phyloP scores from a whole-genome alignment of 108 stramenopile species.

The Craspedostauros australis region DNA sequence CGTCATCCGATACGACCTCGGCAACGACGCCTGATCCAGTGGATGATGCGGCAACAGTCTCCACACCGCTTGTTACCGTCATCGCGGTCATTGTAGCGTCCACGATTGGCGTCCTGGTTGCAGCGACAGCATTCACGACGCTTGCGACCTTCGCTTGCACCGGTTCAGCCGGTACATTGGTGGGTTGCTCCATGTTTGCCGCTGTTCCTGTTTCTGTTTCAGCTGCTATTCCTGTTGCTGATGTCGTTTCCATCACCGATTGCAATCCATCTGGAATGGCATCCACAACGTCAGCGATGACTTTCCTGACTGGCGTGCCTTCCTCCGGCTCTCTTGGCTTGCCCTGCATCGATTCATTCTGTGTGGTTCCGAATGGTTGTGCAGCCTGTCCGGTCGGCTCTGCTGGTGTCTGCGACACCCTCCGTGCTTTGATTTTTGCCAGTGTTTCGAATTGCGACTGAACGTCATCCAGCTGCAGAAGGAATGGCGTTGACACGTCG shows the following conservation, averaged over 20 bases:
- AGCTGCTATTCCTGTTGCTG: background rate
- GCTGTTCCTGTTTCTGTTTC: background rate
- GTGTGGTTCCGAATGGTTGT: no score
- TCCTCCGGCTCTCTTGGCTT: no score
- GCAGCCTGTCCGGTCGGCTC: no score
- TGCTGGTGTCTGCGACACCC: no score
- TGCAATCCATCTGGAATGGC: no score
- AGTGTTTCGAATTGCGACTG: no score
- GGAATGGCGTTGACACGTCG: no score
- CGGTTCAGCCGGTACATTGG: conserved; percentile 2
- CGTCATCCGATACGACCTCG: conserved; percentile 62
- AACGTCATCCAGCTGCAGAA: no score
- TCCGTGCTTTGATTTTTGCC: no score
- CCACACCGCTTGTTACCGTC: conserved; percentile 13
- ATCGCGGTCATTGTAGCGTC: background rate
- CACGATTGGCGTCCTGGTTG: background rate
- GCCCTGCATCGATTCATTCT: no score
- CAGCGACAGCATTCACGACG: background rate
- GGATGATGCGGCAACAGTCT: conserved; percentile 11
- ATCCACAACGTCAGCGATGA: no score
- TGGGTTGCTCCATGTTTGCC: conserved; percentile 1
- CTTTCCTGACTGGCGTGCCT: no score
- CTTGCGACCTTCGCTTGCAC: background rate
- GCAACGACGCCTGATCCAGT: conserved; percentile 14
- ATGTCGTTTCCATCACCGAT: background rate